Base-by-base conservation (phyloP, 352 stramenopile species). In the Globisporangium sylvaticum region DNA sequence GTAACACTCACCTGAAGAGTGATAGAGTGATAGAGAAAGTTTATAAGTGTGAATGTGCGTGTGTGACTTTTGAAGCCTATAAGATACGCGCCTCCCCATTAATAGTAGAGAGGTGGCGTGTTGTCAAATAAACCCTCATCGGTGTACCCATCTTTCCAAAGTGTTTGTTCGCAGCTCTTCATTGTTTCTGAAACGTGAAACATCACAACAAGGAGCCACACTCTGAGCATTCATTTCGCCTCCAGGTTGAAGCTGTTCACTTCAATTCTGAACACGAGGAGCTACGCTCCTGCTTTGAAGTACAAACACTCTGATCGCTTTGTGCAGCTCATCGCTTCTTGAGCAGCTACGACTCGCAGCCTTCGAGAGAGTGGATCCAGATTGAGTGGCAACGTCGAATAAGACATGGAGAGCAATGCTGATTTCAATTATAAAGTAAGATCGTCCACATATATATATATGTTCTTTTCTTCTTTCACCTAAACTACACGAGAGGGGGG, bases 361-460 rank as follows among this genome's bases (percentile, higher is more conserved):
- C n/a, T n/a, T n/a, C n/a, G n/a, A n/a, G n/a, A n/a, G n/a, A n/a
- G n/a, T n/a, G n/a, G n/a, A n/a, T n/a, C n/a, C n/a, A n/a, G n/a
- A n/a, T n/a, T n/a, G n/a, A n/a, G n/a, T n/a, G n/a, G n/a, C n/a
- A n/a, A n/a, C n/a, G n/a, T n/a, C n/a, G n/a, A n/a, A n/a, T n/a
- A n/a, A n/a, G n/a, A n/a, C n/a, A n/a, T n/a, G n/a, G 34, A 22
- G 15, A 48, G 39, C 15, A 55, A 55, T 22, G 50, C 24, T 57
- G 52, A 10, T 20, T n/a, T 58, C 57, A 37, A 34, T 31, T 53
- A 46, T 53, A 32, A 62, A 53, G 32, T 34, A 62, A 53, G 25
- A 46, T 34, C 58, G 31, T 37, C 20, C 58, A 63, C 39, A 54
- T 34, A 25, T 61, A 61, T 54, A 63, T 24, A 63, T 24, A 29